Evolutionary conservation across 768 basidiomycete species (phyloP), one percentile per base, ranked within the genome.

Genomic region (Boletus sp.): DNA sequence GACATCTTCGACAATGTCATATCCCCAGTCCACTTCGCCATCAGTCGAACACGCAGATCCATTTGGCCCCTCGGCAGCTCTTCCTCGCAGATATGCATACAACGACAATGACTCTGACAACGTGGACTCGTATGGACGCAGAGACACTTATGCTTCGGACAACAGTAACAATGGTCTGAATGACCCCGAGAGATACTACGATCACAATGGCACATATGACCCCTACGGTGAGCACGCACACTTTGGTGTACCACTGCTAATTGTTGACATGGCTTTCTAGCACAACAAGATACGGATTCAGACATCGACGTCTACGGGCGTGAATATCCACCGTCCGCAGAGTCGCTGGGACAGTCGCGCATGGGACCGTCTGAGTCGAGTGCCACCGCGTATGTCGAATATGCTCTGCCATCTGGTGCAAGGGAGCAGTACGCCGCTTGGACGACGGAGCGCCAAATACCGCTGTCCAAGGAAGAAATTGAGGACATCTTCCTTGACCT

Each of bases 391-490:
- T 89, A 85, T 64, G 76, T 80, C 58, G 90, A 92, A 53, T 84
- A 85, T 57, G 73, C 73, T 37, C 77, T 78, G 12, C 72, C 81
- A 4, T 73, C 77, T 32, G 83, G 83, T 52, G 81, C 69, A 6
- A 83, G 86, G 47, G 94, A 98, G 64, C 85, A 93, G 39, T 98
- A 98, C 69, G 91, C 96, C 0, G 94, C 96, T 1, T 99, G 97
- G 97, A 86, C 85, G 10, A 74, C 85, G 40, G 97, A 98, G 50
- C 87, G 91, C 14, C 86, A 90, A 63, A 97, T 98, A 59, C 96
- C 96, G n/a, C 78, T 99, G 14, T 95, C 94, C 18, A 98, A 98
- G 78, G 97, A 99, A 73, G 97, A 98, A 78, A 98, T 98, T 54
- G 96, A 98, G 72, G 97, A 99, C 70, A 92, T 99, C 49, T 92